Conservation (phyloP, 1,139 yeast species). For the Zygotorulaspora mrakii region DNA sequence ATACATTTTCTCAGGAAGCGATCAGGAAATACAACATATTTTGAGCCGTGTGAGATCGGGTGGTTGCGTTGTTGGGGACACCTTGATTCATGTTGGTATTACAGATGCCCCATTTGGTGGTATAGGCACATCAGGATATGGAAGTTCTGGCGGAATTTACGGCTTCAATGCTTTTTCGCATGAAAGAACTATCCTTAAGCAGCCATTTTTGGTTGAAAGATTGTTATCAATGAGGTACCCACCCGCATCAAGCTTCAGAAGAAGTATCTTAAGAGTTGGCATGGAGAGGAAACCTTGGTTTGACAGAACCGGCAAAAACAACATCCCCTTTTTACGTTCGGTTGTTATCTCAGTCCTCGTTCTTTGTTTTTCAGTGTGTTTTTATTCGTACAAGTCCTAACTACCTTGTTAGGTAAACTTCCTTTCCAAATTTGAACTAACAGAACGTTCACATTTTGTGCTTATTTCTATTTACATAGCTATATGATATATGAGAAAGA, state of each 20-base stretch:
- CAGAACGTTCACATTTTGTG: too few relatives aligned
- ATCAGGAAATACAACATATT: conserved; percentile 51
- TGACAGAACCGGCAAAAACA: conserved; percentile 23
- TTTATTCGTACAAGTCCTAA: conserved; percentile 1
- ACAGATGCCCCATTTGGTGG: conserved; percentile 90
- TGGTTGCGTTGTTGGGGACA: conserved; percentile 66
- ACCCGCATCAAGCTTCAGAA: conserved; percentile 50
- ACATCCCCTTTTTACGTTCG: conserved; percentile 2
- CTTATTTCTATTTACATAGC: not conserved
- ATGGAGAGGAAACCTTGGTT: conserved; percentile 28
- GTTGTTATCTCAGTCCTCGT: conserved; percentile 2
- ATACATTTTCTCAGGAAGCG: conserved; percentile 63
- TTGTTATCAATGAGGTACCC: conserved; percentile 63
- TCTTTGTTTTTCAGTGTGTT: conserved; percentile 1
- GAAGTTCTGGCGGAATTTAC: conserved; percentile 73
- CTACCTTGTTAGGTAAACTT: too few relatives aligned
- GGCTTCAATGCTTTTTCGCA: conserved; percentile 77
- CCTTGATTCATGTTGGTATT: conserved; percentile 67
- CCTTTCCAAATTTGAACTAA: not conserved
- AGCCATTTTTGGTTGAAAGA: conserved; percentile 64
- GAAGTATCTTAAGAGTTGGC: conserved; percentile 19
- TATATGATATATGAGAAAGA: not conserved
- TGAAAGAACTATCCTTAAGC: conserved; percentile 63
- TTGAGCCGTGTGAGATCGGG: conserved; percentile 66
- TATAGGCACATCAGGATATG: conserved; percentile 75